Percentiles rank a stretch among this genome's conserved stretches.
phyloP scores from a whole-genome alignment of 805 yeast genomes.

The Wickerhamiella musiphila region DNA sequence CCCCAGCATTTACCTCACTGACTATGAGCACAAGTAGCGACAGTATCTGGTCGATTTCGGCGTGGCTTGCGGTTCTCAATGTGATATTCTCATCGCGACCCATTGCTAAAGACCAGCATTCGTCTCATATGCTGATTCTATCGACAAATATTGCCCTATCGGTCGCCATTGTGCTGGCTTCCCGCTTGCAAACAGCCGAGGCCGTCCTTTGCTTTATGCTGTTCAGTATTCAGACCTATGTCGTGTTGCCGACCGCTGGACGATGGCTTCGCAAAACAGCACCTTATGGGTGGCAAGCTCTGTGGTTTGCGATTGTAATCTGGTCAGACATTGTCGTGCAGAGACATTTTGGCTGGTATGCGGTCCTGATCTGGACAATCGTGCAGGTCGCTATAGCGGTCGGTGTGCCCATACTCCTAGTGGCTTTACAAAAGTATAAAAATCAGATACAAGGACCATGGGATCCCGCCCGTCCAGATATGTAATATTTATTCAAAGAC shows the following conservation, averaged over 20 bases:
- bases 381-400: conserved; percentile 33
- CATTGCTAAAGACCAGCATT: conserved; percentile 25
- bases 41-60: conserved; percentile 84
- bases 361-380: conserved; percentile 33
- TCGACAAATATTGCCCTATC: conserved; percentile 73
- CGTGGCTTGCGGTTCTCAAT: conserved; percentile 59
- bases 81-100: conserved; percentile 53
- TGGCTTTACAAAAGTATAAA: conserved; percentile 59
- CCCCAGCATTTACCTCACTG: conserved; percentile 79
- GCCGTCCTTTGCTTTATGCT: conserved; percentile 73
- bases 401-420: conserved; percentile 52
- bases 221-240: conserved; percentile 51
- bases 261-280: conserved; percentile 34
- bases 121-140: conserved; percentile 29
- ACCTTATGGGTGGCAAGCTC: conserved; percentile 14
- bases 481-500: no score
- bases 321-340: conserved; percentile 10
- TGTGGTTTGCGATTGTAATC: conserved; percentile 13
- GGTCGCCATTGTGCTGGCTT: conserved; percentile 77
- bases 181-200: conserved; percentile 57
- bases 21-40: conserved; percentile 83
- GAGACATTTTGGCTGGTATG: conserved; percentile 21
- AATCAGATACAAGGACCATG: conserved; percentile 82
- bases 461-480: conserved; percentile 70
- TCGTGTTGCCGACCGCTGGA: conserved; percentile 55